Base-by-base conservation (phyloP, 768 basidiomycete species). In the Glaciozyma antarctica region DNA sequence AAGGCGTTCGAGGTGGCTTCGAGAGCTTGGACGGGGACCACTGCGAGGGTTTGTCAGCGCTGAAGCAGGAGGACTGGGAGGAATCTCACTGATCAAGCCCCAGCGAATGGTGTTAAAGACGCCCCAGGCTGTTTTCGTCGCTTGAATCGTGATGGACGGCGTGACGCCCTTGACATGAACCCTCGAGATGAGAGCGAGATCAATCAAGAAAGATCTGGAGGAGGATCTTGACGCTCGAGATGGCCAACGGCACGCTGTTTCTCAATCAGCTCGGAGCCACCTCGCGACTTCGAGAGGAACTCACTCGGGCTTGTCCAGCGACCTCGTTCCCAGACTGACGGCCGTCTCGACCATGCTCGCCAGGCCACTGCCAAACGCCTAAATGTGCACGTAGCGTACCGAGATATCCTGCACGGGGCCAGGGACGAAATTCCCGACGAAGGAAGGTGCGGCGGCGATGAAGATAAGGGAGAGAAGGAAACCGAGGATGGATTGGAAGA, bases 381-480 rank as follows among this genome's bases (percentile, higher is more conserved):
- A 60, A 41, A 72, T 68, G 0, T 63, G 65, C 15, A 72, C 71
- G 43, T 72, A 72, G n/a, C 47, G 52, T 24, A 72, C 53, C 47
- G 66, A 68, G 17, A 49, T 49, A 34, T 47, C 60, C 12, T 58
- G 43, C 9, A 72, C 65, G 6, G 58, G 57, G 3, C 44, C 62
- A n/a, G 71, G 71, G 1, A 72, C 70, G 32, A 72, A 72, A 19
- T 55, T 59, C 26, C n/a, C 49, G 5, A 72, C 71, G 38, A 72
- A 65, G 5, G 32, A 26, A 13, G 47, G 21, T 8, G 71, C 70
- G 21, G 59, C 60, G 19, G 45, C 66, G 32, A 72, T 26, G 45
- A 72, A 71, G 22, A 49, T 58, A 54, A 71, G 43, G n/a, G 71
- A 71, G 26, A 72, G 51, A 44, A 72, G 28, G 44, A 65, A 24